Evolutionary conservation across 1,284 basidiomycete genomes (phyloP).

Genomic region (Sanguinoderma infundibulare): DNA sequence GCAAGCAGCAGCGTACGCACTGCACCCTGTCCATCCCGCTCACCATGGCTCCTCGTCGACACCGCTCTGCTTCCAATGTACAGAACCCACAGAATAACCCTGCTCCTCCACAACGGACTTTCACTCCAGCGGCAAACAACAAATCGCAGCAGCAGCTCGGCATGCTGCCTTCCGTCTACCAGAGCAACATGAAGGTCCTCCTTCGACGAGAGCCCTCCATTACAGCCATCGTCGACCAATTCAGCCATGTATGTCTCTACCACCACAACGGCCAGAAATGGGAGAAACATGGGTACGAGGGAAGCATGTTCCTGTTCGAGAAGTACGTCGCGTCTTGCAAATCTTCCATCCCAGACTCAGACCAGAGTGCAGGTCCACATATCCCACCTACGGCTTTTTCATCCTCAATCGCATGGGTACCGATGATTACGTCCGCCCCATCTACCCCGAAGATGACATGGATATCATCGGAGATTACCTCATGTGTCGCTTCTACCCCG

Average conservation of each 20-base stretch:
- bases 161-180: conserved; percentile 45
- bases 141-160: conserved; percentile 32
- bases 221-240: conserved; percentile 80
- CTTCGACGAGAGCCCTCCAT: conserved; percentile 83
- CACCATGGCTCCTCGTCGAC: conserved; percentile 34
- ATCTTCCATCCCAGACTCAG: conserved; percentile 6
- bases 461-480: conserved; percentile 67
- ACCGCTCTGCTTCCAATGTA: conserved; percentile 33
- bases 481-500: conserved; percentile 76
- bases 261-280: conserved; percentile 72
- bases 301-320: conserved; percentile 89
- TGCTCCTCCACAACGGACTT: conserved; percentile 25
- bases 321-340: conserved; percentile 50
- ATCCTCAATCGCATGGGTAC: conserved; percentile 88
- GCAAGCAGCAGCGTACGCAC: not conserved
- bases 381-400: conserved; percentile 87
- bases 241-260: conserved; percentile 84
- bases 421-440: conserved; percentile 78
- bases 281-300: conserved; percentile 87
- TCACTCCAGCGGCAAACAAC: conserved; percentile 26
- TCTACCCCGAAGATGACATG: conserved; percentile 83
- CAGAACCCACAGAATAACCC: conserved; percentile 19
- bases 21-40: conserved; percentile 7
- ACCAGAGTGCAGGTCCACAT: conserved; percentile 50
- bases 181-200: conserved; percentile 84